These are phyloP conservation scores for Trypanosoma melophagium DNA, from an alignment of 208 protist species.

Conservation along the genomic window DNA sequence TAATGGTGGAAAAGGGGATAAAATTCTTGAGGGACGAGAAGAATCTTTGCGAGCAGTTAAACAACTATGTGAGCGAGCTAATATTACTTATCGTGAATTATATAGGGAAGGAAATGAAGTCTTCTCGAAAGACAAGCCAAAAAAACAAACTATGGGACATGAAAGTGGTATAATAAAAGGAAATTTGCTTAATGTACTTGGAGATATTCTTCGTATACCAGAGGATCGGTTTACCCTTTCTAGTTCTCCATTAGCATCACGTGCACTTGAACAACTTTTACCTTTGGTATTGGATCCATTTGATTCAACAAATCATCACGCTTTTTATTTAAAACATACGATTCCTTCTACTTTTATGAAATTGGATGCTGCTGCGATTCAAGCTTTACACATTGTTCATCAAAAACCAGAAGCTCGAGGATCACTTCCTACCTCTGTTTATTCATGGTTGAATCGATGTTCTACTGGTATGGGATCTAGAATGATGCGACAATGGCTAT, in stretches of 20 bases:
- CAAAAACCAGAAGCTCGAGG: constrained; percentile 80
- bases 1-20: background rate
- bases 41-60: constrained; percentile 54
- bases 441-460: constrained; percentile 95
- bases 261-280: constrained; percentile 70
- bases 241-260: constrained; percentile 42
- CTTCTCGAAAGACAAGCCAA: constrained; percentile 31
- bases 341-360: constrained; percentile 91
- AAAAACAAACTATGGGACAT: constrained; percentile 32
- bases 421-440: constrained; percentile 79
- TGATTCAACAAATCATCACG: constrained; percentile 64
- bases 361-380: constrained; percentile 91
- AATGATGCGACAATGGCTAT: constrained; percentile 96
- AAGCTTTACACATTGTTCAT: constrained; percentile 91
- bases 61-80: constrained; percentile 81
- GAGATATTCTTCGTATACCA: constrained; percentile 83
- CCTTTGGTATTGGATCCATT: constrained; percentile 51
- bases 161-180: constrained; percentile 1
- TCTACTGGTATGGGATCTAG: constrained; percentile 95
- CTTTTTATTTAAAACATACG: constrained; percentile 80
- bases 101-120: constrained; percentile 1
- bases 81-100: constrained; percentile 40
- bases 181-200: constrained; percentile 38
- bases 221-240: constrained; percentile 62
- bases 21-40: constrained; percentile 16